Percentiles rank a stretch among this genome's conserved stretches.
phyloP scores from a whole-genome alignment of 352 stramenopile species.

The Blastocystis sp. region DNA sequence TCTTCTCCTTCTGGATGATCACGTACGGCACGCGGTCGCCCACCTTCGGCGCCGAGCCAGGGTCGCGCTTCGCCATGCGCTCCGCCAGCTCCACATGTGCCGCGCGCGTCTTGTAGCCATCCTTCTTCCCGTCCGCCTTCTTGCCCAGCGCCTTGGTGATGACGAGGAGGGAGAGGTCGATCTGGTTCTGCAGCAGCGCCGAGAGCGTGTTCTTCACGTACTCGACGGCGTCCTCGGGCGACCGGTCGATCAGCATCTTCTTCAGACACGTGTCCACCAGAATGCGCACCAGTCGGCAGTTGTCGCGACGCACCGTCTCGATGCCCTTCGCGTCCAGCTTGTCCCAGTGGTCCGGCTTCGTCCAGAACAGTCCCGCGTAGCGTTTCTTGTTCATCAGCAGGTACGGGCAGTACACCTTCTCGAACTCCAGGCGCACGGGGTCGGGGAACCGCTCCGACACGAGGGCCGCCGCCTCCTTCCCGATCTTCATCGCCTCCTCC shows the following conservation, averaged over 20 bases:
- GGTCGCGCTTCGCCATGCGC: conserved; percentile 95
- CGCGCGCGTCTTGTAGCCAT: conserved; percentile 98
- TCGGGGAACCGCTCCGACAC: conserved; percentile 94
- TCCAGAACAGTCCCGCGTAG: conserved; percentile 90
- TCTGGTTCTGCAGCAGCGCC: conserved; percentile 98
- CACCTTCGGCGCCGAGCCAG: conserved; percentile 92
- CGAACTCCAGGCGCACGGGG: conserved; percentile 97
- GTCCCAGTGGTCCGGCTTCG: conserved; percentile 93
- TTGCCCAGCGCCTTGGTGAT: conserved; percentile 99
- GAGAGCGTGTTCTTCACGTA: conserved; percentile 97
- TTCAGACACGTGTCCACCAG: conserved; percentile 94
- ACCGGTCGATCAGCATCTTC: conserved; percentile 97
- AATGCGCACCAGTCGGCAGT: conserved; percentile 94
- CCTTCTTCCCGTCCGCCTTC: conserved; percentile 82
- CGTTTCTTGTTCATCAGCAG: conserved; percentile 99
- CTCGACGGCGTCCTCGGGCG: conserved; percentile 91
- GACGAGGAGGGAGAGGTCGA: conserved; percentile 98
- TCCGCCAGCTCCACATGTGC: conserved; percentile 97
- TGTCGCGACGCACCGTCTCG: conserved; percentile 97
- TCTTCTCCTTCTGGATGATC: conserved; percentile 95
- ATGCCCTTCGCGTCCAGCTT: conserved; percentile 98
- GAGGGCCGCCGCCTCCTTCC: conserved; percentile 91
- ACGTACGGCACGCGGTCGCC: conserved; percentile 99
- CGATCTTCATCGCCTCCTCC: conserved; percentile 95
- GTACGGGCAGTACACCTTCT: conserved; percentile 99